These are phyloP conservation scores for Zoysia matrella DNA, from an alignment of 202 grass and related monocot genomes.

Conservation along the genomic window DNA sequence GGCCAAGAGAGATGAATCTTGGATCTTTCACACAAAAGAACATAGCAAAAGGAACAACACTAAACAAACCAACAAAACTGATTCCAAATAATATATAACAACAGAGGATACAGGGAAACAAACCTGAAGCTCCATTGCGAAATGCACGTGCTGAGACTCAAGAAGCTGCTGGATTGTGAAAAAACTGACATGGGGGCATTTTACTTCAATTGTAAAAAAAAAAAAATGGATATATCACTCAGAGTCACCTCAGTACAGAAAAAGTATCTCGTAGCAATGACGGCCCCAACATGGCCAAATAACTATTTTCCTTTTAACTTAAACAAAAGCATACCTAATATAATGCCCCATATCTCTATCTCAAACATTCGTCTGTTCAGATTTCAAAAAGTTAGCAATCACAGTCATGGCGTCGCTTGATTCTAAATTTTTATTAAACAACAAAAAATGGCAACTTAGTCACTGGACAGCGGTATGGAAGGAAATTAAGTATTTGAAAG, in stretches of 20 bases:
- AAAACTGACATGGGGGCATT: background rate
- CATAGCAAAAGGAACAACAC: conserved; percentile 23
- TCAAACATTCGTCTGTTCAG: background rate
- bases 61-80: background rate
- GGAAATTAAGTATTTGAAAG: conserved; percentile 10
- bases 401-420: background rate
- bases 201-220: background rate
- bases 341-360: conserved; percentile 12
- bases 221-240: background rate
- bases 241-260: background rate
- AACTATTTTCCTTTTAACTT: background rate
- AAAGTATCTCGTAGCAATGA: background rate
- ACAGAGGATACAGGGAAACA: conserved; percentile 2
- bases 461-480: background rate
- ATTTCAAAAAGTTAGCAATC: conserved; percentile 16
- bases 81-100: conserved; percentile 2
- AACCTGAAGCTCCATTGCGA: conserved; percentile 1
- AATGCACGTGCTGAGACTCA: background rate
- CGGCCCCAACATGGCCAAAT: conserved; percentile 13
- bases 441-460: background rate
- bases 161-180: background rate
- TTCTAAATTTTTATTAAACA: conserved; percentile 19
- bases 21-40: conserved; percentile 9
- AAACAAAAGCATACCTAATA: conserved; percentile 8
- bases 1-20: conserved; percentile 27